Evolutionary conservation across 441 rosid species (phyloP), one percentile per base, ranked within the genome.

Genomic region (Populus trichocarpa): DNA sequence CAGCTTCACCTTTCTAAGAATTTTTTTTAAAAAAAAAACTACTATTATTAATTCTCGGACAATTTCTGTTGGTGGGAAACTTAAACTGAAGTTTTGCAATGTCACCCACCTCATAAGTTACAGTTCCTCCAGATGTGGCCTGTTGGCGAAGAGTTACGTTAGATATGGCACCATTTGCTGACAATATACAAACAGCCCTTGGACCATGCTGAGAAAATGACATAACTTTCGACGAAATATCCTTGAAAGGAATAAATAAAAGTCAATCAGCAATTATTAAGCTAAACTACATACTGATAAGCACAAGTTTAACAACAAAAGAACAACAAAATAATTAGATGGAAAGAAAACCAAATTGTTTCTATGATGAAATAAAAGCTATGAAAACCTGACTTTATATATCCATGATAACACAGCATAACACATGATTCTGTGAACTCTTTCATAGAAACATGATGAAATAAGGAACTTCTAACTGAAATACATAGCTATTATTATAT

Each of bases 101-200:
- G 57, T 26, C 30, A 72, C 86, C 66, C 73, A 92, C 97, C 95
- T 92, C 95, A 50, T 89, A 89, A 26, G 90, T 90, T 72, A 91
- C 89, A 72, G 90, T 86, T 81, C 93, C 95, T 20, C 89, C 90
- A 53, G 92, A 89, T 46, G 90, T 84, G 71, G 89, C 80, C 7
- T 90, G 85, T 77, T 89, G 95, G 78, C 88, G 84, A 75, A 92
- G 81, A 61, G 97, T 91, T 16, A 88, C 97, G 38, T 88, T 88
- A 36, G 93, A 91, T 81, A 91, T 88, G 10, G 91, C 83, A 6
- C 97, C 97, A 80, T 76, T 85, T 42, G 88, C 95, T 0, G 95
- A 87, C 80, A 92, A 79, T 71, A 91, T 84, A 80, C 94, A 91
- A 50, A 90, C 83, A 7, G 90, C 90, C 69, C 85, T 80, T 16